A percentile compares a stretch with the other conserved stretches of the same genome.
phyloP scores from a whole-genome alignment of 2,329 filamentous ascomycete genomes.

The Fusarium euwallaceae region DNA sequence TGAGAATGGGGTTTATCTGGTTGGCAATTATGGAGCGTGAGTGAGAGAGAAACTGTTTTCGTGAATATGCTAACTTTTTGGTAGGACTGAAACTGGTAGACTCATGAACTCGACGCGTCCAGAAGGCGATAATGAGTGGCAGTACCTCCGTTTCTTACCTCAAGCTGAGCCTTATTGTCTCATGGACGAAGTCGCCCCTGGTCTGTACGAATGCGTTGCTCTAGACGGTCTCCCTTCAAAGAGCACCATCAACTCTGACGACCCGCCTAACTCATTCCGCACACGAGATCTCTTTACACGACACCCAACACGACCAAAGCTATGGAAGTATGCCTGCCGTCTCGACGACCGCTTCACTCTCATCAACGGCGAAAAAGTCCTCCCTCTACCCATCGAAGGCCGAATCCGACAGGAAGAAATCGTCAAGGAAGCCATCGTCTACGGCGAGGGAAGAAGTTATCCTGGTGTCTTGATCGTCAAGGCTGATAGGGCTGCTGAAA shows the following conservation, averaged over 20 bases:
- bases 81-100: constrained; percentile 46
- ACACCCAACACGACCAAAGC: constrained; percentile 56
- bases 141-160: constrained; percentile 50
- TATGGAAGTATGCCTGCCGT: constrained; percentile 61
- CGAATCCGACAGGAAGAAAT: constrained; percentile 64
- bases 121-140: constrained; percentile 47
- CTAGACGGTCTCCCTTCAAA: constrained; percentile 56
- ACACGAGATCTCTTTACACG: constrained; percentile 60
- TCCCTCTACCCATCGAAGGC: constrained; percentile 64
- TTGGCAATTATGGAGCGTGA: constrained; percentile 69
- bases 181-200: constrained; percentile 47
- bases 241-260: constrained; percentile 51
- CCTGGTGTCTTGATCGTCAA: constrained; percentile 68
- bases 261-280: constrained; percentile 59
- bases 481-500: constrained; percentile 56
- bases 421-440: constrained; percentile 69
- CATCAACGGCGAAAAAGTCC: constrained; percentile 63
- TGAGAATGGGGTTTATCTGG: constrained; percentile 65
- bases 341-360: constrained; percentile 61
- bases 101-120: constrained; percentile 46
- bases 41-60: constrained; percentile 19
- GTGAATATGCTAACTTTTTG: background rate
- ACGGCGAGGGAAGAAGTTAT: constrained; percentile 65
- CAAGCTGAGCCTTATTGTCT: constrained; percentile 40
- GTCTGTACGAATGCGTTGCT: constrained; percentile 55